Conservation (phyloP, 331 rosid genomes). For the Erythrophleum ivorense region DNA sequence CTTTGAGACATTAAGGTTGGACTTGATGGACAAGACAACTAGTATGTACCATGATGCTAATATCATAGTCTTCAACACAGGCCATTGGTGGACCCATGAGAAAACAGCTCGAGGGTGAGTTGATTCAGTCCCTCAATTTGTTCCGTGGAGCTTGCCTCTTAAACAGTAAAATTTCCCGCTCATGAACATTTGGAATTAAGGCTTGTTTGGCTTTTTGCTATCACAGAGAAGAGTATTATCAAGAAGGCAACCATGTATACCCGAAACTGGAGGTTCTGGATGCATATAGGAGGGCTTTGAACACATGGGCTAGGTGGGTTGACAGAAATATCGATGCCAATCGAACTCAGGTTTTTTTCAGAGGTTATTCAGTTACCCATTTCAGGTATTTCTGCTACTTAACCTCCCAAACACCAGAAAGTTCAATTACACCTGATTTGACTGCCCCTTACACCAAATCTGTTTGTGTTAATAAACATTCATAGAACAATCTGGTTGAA, state of each 20-base stretch:
- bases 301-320: slow-evolving; percentile 83
- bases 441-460: not conserved
- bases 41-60: slow-evolving; percentile 74
- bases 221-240: slow-evolving; percentile 86
- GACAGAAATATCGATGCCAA: slow-evolving; percentile 58
- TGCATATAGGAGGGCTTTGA: slow-evolving; percentile 78
- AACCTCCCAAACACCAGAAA: not conserved
- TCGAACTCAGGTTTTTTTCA: slow-evolving; percentile 72
- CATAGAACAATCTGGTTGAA: slow-evolving; percentile 4
- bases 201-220: not conserved
- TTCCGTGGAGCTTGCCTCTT: not conserved
- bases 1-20: slow-evolving; percentile 83
- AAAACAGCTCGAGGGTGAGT: slow-evolving; percentile 90
- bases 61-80: slow-evolving; percentile 85
- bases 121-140: not conserved
- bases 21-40: slow-evolving; percentile 82
- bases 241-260: slow-evolving; percentile 85
- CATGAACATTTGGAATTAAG: not conserved
- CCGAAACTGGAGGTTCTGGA: slow-evolving; percentile 66
- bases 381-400: slow-evolving; percentile 62
- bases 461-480: not conserved
- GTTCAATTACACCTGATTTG: not conserved
- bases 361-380: slow-evolving; percentile 78
- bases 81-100: slow-evolving; percentile 99
- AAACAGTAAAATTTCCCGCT: not conserved